phyloP scores from a whole-genome alignment of 345 rosid species.

The Gossypium herbaceum region DNA sequence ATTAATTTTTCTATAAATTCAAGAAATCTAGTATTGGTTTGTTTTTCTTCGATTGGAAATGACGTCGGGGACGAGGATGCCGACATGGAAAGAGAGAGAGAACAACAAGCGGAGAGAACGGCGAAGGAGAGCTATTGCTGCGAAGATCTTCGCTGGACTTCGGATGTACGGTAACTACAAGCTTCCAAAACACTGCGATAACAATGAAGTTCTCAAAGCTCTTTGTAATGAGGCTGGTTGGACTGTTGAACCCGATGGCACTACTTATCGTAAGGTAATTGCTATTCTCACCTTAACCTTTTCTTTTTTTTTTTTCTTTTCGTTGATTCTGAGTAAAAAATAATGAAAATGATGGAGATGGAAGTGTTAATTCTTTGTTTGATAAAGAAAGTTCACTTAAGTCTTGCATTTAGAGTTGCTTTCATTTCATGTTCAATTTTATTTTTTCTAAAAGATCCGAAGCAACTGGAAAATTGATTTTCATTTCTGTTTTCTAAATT shows the following conservation, averaged over 20 bases:
- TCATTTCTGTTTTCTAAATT: background rate
- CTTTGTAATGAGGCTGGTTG: constrained; percentile 87
- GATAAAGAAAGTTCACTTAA: background rate
- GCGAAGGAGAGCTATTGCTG: constrained; percentile 80
- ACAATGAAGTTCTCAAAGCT: constrained; percentile 85
- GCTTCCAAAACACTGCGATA: constrained; percentile 92
- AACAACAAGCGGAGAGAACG: constrained; percentile 87
- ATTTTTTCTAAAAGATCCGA: background rate
- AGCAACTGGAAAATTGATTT: background rate
- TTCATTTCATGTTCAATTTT: background rate
- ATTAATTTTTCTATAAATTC: background rate
- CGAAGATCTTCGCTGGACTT: constrained; percentile 77
- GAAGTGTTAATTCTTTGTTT: background rate
- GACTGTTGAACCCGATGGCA: constrained; percentile 80
- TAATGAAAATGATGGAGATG: background rate
- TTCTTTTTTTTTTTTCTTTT: background rate
- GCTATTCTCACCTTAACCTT: background rate
- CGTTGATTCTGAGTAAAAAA: too few relatives aligned
- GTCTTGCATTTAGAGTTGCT: background rate
- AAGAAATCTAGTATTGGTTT: background rate
- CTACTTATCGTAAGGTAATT: constrained; percentile 80
- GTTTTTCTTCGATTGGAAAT: constrained; percentile 22
- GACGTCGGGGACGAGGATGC: constrained; percentile 75
- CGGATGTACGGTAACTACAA: constrained; percentile 79
- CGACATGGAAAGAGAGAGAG: constrained; percentile 88